Percentiles rank a stretch among this genome's conserved stretches.
These are phyloP conservation scores for Violaceomyces palustris DNA, from an alignment of 1,284 basidiomycete genomes.

Conservation along the genomic window DNA sequence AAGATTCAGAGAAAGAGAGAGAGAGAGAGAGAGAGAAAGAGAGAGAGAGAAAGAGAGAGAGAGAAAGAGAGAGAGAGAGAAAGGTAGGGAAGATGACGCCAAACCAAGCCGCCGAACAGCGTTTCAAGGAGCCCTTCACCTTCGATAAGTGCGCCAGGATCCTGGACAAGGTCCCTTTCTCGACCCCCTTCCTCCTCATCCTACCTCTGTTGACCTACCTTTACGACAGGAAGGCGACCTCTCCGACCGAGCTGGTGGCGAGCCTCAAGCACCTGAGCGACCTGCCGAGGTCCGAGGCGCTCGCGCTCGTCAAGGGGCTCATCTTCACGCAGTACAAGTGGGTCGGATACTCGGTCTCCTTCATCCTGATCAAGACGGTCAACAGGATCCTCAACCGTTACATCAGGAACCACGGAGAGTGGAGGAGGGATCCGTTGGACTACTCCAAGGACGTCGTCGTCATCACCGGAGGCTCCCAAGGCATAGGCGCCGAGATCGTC, in stretches of 20 bases:
- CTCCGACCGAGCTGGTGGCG: not conserved
- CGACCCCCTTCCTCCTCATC: constrained; percentile 34
- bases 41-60: too few species aligned
- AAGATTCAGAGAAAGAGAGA: too few species aligned
- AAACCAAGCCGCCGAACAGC: not conserved
- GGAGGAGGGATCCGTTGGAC: constrained; percentile 30
- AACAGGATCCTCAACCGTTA: constrained; percentile 38
- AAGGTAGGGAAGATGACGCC: too few species aligned
- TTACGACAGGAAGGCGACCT: constrained; percentile 18
- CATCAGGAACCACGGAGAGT: constrained; percentile 37
- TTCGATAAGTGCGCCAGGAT: constrained; percentile 29
- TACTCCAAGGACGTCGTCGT: constrained; percentile 47
- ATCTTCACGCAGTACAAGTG: constrained; percentile 37
- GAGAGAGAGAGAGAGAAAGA: too few species aligned
- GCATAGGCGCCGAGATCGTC: constrained; percentile 49
- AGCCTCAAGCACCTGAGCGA: constrained; percentile 3
- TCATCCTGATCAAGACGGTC: constrained; percentile 32
- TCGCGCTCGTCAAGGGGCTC: constrained; percentile 12
- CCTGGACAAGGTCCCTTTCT: constrained; percentile 37
- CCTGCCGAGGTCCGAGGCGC: not conserved
- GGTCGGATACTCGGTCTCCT: constrained; percentile 27
- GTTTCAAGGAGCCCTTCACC: constrained; percentile 31
- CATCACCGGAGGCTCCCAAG: constrained; percentile 49
- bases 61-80: too few species aligned
- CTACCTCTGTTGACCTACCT: constrained; percentile 33